Conservation (phyloP, 169 alveolate species). For the Plasmodium relictum region DNA sequence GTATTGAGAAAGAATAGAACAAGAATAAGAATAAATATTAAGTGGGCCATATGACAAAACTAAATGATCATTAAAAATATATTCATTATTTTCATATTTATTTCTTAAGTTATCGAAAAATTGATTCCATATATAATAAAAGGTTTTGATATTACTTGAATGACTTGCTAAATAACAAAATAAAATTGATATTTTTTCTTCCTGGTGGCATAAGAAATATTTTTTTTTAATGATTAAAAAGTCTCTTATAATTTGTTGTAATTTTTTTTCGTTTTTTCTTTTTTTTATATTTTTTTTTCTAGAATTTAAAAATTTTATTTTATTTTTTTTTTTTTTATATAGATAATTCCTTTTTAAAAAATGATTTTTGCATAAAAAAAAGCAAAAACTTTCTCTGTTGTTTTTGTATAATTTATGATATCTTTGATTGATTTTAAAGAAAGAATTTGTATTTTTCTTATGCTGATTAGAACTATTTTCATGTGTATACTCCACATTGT, state of each 20-base stretch:
- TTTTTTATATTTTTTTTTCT: neutral
- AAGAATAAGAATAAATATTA: constrained; percentile 49
- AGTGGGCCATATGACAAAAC: constrained; percentile 62
- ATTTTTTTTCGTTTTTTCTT: constrained; percentile 8
- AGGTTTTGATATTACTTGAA: constrained; percentile 63
- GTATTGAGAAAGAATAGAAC: constrained; percentile 61
- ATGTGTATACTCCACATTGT: neutral
- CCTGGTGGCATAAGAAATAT: constrained; percentile 65
- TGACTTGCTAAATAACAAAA: constrained; percentile 64
- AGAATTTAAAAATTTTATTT: neutral
- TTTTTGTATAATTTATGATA: constrained; percentile 1
- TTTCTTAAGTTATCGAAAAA: constrained; percentile 53
- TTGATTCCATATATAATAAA: constrained; percentile 71
- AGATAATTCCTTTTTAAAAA: constrained; percentile 1
- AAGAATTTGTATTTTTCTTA: neutral
- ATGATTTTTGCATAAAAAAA: neutral
- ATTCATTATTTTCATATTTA: constrained; percentile 66
- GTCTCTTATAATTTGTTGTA: constrained; percentile 45
- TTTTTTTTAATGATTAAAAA: constrained; percentile 50
- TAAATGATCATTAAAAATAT: constrained; percentile 45
- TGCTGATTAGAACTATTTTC: neutral
- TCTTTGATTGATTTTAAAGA: neutral
- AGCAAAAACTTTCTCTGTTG: neutral
- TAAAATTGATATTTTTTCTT: constrained; percentile 46
- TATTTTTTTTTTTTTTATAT: constrained; percentile 3